Percentiles rank a stretch among this genome's conserved stretches.
Conservation (phyloP, 2,329 filamentous ascomycete species). For the Pyrenophora seminiperda region DNA sequence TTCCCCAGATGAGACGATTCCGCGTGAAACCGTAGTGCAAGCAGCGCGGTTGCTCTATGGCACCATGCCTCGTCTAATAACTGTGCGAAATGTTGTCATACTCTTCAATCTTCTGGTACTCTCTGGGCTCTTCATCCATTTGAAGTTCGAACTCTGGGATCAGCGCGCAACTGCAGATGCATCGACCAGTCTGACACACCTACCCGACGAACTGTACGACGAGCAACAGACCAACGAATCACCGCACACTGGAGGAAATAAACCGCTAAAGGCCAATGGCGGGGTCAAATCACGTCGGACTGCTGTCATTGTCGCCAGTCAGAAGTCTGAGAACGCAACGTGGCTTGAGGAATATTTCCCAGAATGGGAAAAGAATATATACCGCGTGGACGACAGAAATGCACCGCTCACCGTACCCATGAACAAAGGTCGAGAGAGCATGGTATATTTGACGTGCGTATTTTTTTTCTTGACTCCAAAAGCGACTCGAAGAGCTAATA, state of each 20-base stretch:
- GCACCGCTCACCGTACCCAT: conserved; percentile 50
- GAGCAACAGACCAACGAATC: conserved; percentile 9
- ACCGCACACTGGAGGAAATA: conserved; percentile 13
- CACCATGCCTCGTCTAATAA: conserved; percentile 39
- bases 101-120: conserved; percentile 31
- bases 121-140: conserved; percentile 35
- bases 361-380: conserved; percentile 50
- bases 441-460: conserved; percentile 56
- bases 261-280: conserved; percentile 19
- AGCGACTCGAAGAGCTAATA: conserved; percentile 6
- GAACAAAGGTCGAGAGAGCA: conserved; percentile 57
- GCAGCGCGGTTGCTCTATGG: conserved; percentile 2
- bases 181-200: conserved; percentile 15
- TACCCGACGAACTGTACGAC: conserved; percentile 24
- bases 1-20: conserved; percentile 2
- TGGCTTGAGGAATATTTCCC: conserved; percentile 50
- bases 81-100: conserved; percentile 34
- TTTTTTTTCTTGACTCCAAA: neutral
- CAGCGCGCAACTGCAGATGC: conserved; percentile 13
- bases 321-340: conserved; percentile 46
- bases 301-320: conserved; percentile 48
- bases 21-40: conserved; percentile 8
- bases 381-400: conserved; percentile 49
- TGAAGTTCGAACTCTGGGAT: conserved; percentile 38
- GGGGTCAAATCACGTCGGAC: conserved; percentile 27